phyloP scores from a whole-genome alignment of 202 grass and related monocot species.

The Elaeis oleifera region DNA sequence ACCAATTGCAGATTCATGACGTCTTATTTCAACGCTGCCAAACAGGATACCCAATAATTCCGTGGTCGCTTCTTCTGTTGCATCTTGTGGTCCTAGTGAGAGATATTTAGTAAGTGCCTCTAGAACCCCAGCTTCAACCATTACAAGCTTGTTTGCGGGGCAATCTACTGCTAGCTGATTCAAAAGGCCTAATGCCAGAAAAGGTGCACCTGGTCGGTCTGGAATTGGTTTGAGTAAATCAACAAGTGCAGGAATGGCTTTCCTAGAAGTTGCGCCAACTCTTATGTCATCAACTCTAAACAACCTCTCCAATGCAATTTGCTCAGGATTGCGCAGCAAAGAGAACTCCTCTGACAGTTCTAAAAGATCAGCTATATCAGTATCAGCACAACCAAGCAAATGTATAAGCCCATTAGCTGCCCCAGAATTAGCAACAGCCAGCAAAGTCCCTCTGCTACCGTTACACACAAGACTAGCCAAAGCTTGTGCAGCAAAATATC shows the following conservation, averaged over 20 bases:
- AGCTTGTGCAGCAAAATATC: slow-evolving; percentile 97
- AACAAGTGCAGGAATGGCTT: slow-evolving; percentile 92
- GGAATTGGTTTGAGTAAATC: slow-evolving; percentile 99
- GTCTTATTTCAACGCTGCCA: slow-evolving; percentile 70
- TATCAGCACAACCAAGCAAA: slow-evolving; percentile 96
- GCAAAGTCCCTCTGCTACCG: slow-evolving; percentile 91
- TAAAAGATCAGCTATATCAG: slow-evolving; percentile 97
- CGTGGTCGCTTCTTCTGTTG: slow-evolving; percentile 97
- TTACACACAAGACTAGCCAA: slow-evolving; percentile 85
- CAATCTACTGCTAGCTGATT: slow-evolving; percentile 88
- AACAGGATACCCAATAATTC: slow-evolving; percentile 93
- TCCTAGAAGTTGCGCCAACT: slow-evolving; percentile 85
- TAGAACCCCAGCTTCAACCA: slow-evolving; percentile 91
- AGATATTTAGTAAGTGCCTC: slow-evolving; percentile 95
- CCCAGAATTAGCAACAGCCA: slow-evolving; percentile 95
- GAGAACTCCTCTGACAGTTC: slow-evolving; percentile 95
- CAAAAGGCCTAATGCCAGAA: slow-evolving; percentile 78
- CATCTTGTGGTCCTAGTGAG: slow-evolving; percentile 90
- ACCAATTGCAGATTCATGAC: slow-evolving; percentile 86
- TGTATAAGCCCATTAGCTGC: slow-evolving; percentile 71
- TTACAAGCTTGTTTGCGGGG: slow-evolving; percentile 75
- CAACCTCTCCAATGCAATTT: slow-evolving; percentile 85
- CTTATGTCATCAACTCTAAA: slow-evolving; percentile 99
- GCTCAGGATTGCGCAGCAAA: slow-evolving; percentile 68
- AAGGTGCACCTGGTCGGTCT: slow-evolving; percentile 95